Conservation (phyloP, 495 filamentous ascomycete species). For the Trichoderma reesei region DNA sequence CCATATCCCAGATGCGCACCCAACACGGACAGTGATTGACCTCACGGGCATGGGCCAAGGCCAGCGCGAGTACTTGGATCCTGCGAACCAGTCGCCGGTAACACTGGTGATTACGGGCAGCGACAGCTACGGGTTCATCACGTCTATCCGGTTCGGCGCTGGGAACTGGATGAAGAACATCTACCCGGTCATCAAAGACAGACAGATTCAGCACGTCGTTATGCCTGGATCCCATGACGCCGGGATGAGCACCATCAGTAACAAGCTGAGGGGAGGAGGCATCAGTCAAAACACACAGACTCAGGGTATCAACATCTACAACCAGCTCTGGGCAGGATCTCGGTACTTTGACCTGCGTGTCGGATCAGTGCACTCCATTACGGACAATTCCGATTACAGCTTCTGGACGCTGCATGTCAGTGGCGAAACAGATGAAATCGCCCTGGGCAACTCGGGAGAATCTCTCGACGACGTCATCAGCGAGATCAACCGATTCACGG, state of each 20-base stretch:
- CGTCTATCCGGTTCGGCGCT: conserved; percentile 21
- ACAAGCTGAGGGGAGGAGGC: conserved; percentile 15
- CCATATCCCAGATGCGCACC: conserved; percentile 11
- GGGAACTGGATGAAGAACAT: conserved; percentile 25
- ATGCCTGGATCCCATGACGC: conserved; percentile 24
- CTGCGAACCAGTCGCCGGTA: conserved; percentile 19
- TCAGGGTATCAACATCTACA: conserved; percentile 22
- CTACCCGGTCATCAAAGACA: conserved; percentile 21
- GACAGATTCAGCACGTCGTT: conserved; percentile 21
- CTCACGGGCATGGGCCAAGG: conserved; percentile 20
- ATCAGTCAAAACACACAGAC: conserved; percentile 20
- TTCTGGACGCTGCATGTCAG: conserved; percentile 19
- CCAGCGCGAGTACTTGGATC: conserved; percentile 20
- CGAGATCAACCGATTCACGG: conserved; percentile 25
- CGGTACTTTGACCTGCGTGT: conserved; percentile 26
- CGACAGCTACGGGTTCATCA: conserved; percentile 17
- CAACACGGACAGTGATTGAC: conserved; percentile 16
- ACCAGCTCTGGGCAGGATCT: conserved; percentile 21
- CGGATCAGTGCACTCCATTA: conserved; percentile 14
- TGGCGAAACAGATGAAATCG: conserved; percentile 12
- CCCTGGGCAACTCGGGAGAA: conserved; percentile 21
- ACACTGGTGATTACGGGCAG: conserved; percentile 23
- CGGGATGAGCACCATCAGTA: conserved; percentile 22
- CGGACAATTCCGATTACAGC: conserved; percentile 11
- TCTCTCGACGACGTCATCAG: conserved; percentile 20